Base-by-base conservation (phyloP, 768 basidiomycete genomes). In the Exidia glandulosa region DNA sequence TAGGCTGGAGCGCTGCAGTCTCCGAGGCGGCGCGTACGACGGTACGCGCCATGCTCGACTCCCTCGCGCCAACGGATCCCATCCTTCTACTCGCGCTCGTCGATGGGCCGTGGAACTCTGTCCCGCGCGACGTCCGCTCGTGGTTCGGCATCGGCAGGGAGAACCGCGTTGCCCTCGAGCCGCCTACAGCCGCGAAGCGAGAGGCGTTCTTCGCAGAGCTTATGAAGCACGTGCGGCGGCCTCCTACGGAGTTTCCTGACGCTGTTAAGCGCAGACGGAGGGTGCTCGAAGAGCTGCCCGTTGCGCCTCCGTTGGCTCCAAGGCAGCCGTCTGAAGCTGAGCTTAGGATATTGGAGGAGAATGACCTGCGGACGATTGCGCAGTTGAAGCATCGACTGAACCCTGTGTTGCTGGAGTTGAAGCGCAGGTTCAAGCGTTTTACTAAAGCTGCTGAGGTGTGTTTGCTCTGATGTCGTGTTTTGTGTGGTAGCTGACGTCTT, bases 401-500 rank as follows among this genome's bases (percentile, higher is more conserved):
- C 2, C 89, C 89, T 1, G 86, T 98, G 56, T 74, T 98, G 57
- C 81, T 81, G 2, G 93, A 97, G 69, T 75, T 99, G 65, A 93
- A 91, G 76, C 82, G 90, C 70, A 93, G 94, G 74, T 94, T 87
- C 70, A 92, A 93, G 77, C 79, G 88, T 64, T 94, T 96, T 68
- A 87, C 85, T 0, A 92, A 92, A 73, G 75, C 80, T 36, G 87
- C 89, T 47, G 77, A 77, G 62, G 93, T 94, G 65, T 68, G 85
- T 63, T 76, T 27, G 19, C 57, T 60, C 55, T 57, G 57, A 19
- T 31, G 25, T 30, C 0, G 12, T 7, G 32, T 7, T 33, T 34
- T 3, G 25, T 54, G 0, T 55, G 29, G 29, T 59, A 23, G 57
- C 23, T 32, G 36, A 58, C 16, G 59, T 60, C 19, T 50, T 57